A percentile compares a stretch with the other conserved stretches of the same genome.
Conservation (phyloP, 139 green algal species). For the Chlorella sp. region DNA sequence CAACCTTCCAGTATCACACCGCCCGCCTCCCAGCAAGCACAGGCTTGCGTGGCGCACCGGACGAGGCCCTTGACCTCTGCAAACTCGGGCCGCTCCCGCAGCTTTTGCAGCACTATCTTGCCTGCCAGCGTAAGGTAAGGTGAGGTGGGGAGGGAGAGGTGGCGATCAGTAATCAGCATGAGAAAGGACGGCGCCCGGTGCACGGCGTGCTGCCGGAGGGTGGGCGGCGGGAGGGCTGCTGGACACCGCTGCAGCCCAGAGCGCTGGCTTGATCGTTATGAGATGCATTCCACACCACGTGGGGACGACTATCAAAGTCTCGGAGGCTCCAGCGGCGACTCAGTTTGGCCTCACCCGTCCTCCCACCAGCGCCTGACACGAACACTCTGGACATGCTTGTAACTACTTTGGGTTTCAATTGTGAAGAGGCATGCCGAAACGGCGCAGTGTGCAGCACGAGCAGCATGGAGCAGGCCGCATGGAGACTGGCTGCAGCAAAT, state of each 20-base stretch:
- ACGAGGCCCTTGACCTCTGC: conserved; percentile 15
- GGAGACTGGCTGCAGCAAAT: too few relatives aligned
- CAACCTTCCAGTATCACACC: neutral
- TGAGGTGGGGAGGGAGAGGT: neutral
- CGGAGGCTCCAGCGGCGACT: too few relatives aligned
- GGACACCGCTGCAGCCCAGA: too few relatives aligned
- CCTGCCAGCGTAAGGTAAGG: neutral
- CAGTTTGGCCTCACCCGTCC: conserved; percentile 3
- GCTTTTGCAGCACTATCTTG: conserved; percentile 24
- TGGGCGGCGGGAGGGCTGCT: too few relatives aligned
- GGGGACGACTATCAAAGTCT: too few relatives aligned
- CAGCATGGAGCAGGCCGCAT: neutral
- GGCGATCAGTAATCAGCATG: neutral
- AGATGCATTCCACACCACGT: too few relatives aligned
- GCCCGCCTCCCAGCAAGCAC: neutral
- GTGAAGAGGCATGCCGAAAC: neutral
- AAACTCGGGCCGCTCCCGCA: neutral
- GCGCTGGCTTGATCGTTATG: too few relatives aligned
- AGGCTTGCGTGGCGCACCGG: neutral
- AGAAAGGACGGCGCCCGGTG: too few relatives aligned
- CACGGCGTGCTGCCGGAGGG: too few relatives aligned
- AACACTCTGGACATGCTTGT: conserved; percentile 2
- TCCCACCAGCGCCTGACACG: conserved; percentile 16
- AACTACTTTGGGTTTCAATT: too few relatives aligned
- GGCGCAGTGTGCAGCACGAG: too few relatives aligned